Conservation (phyloP, 2,329 filamentous ascomycete species). For the Incumbomyces delicatus region DNA sequence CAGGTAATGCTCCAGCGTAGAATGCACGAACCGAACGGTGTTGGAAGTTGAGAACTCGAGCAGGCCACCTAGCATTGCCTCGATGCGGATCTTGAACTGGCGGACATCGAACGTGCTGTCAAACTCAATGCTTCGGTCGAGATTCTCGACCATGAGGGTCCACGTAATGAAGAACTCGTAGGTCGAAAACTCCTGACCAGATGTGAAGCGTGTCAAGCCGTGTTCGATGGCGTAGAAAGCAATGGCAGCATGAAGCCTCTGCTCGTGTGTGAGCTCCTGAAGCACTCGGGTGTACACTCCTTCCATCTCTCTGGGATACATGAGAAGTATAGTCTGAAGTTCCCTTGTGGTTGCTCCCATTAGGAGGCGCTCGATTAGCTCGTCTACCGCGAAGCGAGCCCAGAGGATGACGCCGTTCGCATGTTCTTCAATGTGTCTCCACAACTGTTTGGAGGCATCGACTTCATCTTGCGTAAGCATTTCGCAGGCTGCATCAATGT, state of each 20-base stretch:
- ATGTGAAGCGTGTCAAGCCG: background rate
- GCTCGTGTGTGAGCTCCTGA: background rate
- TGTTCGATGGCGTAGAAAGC: background rate
- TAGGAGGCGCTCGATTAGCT: background rate
- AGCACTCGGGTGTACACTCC: background rate
- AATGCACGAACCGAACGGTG: no score
- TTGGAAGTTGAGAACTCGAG: background rate
- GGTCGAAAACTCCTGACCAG: background rate
- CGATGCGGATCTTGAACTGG: background rate
- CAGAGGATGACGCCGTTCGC: constrained; percentile 1
- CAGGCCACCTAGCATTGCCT: background rate
- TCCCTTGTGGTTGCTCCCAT: background rate
- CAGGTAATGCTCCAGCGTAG: no score
- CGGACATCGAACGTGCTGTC: background rate
- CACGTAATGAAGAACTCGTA: background rate
- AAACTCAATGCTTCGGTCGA: background rate
- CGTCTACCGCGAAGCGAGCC: background rate
- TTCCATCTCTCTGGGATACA: background rate
- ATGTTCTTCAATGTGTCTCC: background rate
- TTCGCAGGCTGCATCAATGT: background rate
- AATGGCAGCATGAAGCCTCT: background rate
- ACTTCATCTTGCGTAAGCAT: background rate
- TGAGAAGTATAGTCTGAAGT: background rate
- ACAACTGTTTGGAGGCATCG: background rate
- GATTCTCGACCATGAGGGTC: background rate